Percentiles rank a stretch among this genome's conserved stretches.
phyloP scores from a whole-genome alignment of 2,329 filamentous ascomycete genomes.

The Scleromitrula shiraiana region DNA sequence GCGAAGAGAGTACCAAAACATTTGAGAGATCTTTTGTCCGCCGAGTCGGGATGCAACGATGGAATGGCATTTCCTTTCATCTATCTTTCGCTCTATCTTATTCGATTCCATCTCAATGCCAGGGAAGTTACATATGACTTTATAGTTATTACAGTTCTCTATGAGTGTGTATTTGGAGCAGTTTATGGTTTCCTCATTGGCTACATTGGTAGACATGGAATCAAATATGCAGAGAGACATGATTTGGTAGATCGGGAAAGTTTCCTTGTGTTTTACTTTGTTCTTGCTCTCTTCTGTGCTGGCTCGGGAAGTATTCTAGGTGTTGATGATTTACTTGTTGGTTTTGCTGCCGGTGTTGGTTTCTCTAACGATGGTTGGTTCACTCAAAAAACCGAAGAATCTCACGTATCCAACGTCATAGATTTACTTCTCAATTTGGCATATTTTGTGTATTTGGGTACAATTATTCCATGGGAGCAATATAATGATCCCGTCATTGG shows the following conservation, averaged over 20 bases:
- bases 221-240: slow-evolving; percentile 76
- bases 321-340: slow-evolving; percentile 87
- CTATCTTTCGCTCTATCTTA: slow-evolving; percentile 84
- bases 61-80: slow-evolving; percentile 99
- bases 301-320: slow-evolving; percentile 87
- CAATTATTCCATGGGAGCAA: slow-evolving; percentile 92
- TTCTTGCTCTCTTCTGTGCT: slow-evolving; percentile 85
- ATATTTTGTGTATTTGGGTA: slow-evolving; percentile 96
- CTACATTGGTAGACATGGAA: slow-evolving; percentile 83
- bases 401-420: slow-evolving; percentile 98
- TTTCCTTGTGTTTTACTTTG: slow-evolving; percentile 98
- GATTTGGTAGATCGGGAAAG: slow-evolving; percentile 92
- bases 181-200: slow-evolving; percentile 82
- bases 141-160: slow-evolving; percentile 82
- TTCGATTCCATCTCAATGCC: slow-evolving; percentile 67
- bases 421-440: slow-evolving; percentile 93
- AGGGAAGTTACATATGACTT: slow-evolving; percentile 71
- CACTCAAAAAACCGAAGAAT: slow-evolving; percentile 94
- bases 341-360: slow-evolving; percentile 92
- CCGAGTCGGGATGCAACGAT: slow-evolving; percentile 97
- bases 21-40: slow-evolving; percentile 87
- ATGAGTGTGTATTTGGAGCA: slow-evolving; percentile 91
- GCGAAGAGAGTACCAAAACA: slow-evolving; percentile 96
- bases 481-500: slow-evolving; percentile 73
- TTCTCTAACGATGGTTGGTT: slow-evolving; percentile 99